Base-by-base conservation (phyloP, 768 basidiomycete genomes). In the Hydnum rufescens region DNA sequence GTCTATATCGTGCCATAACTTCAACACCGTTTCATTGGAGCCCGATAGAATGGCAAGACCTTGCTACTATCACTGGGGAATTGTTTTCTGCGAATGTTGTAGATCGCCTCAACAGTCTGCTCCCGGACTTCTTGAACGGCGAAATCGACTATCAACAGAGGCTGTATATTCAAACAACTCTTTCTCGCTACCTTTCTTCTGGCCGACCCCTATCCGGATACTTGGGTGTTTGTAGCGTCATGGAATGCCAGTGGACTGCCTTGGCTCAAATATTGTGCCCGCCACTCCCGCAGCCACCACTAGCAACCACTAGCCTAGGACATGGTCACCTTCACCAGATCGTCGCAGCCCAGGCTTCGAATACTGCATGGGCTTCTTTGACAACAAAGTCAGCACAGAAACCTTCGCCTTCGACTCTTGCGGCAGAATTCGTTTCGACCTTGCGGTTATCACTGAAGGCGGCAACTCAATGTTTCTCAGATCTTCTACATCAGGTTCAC, bases 141-240 rank as follows among this genome's bases (percentile, higher is more conserved):
- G 70, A 70, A 29, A n/a, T n/a, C n/a, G 77, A 77, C 52, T 64
- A 71, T 28, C 46, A 42, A 8, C 51, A 49, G n/a, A 19, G 26
- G 26, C 47, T 39, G 58, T 62, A 6, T 62, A 63, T 5, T 61
- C 64, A 23, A 60, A 63, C 25, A 58, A 62, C 51, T 50, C 63
- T 58, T 59, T 73, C 77, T 28, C 79, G 81, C 51, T 96, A 85
- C 64, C 74, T 82, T 18, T 69, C 74, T 5, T 74, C 73, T 53
- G 82, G 80, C 5, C 73, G 87, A 4, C 87, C 88, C 8, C 68
- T 90, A 16, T 86, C 79, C 51, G 85, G 87, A 5, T 86, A 87
- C 61, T 89, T 90, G 58, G 72, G 84, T 52, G 77, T 88, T n/a
- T 90, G 87, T 64, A 89, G 87, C 60, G 76, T 85, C 44, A 74